phyloP scores from a whole-genome alignment of 2,329 filamentous ascomycete genomes.

The Orbilia quercus region DNA sequence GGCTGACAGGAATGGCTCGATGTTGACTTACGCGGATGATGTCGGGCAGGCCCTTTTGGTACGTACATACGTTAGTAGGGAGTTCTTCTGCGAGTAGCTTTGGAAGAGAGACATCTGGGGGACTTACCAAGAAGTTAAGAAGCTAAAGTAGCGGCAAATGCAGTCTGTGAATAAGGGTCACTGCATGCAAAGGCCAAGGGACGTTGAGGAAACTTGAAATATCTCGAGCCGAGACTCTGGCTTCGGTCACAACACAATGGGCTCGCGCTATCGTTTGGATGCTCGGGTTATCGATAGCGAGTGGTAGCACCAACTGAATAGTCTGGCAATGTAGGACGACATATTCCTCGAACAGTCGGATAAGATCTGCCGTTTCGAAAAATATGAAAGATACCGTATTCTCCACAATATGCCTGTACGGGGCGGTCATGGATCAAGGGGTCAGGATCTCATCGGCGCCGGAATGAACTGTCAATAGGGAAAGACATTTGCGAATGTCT shows the following conservation, averaged over 20 bases:
- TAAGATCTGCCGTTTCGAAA: conserved; percentile 2
- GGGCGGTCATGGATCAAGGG: conserved; percentile 19
- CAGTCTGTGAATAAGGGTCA: background rate
- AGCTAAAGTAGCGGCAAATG: background rate
- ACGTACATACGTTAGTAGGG: too few species aligned
- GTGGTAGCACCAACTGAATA: too few species aligned
- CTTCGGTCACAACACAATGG: conserved; percentile 5
- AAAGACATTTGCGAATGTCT: conserved; percentile 30
- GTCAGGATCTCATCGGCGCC: conserved; percentile 3
- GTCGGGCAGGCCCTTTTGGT: background rate
- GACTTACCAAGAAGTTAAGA: background rate
- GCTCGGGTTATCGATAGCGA: conserved; percentile 5
- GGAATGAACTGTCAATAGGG: conserved; percentile 22
- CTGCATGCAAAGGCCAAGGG: background rate
- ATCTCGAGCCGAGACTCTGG: background rate
- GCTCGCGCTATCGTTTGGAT: background rate
- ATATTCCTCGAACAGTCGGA: too few species aligned
- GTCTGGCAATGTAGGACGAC: too few species aligned
- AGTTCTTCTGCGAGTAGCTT: too few species aligned
- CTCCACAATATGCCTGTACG: background rate
- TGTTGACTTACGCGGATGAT: conserved; percentile 3
- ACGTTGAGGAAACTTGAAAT: background rate
- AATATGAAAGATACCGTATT: background rate
- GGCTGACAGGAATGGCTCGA: conserved; percentile 7
- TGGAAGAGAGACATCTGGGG: too few species aligned